These are phyloP conservation scores for Aspergillus fischeri DNA, from an alignment of 2,329 filamentous ascomycete species.

Conservation along the genomic window DNA sequence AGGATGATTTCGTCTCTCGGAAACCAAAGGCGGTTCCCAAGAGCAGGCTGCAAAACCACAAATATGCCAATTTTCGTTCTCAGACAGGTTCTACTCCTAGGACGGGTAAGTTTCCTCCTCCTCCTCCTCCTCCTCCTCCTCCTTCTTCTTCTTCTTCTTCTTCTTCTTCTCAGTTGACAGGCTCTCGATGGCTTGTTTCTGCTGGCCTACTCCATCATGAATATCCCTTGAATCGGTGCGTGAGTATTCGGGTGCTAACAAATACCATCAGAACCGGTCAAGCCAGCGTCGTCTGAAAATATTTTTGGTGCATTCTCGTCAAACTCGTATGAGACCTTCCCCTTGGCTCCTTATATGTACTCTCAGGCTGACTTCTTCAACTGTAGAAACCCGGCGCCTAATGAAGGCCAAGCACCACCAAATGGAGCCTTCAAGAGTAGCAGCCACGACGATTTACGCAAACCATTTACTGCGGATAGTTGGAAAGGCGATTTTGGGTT, in stretches of 20 bases:
- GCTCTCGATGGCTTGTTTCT: background rate
- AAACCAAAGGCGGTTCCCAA: slow-evolving; percentile 42
- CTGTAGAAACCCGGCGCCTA: slow-evolving; percentile 7
- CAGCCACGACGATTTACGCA: slow-evolving; percentile 31
- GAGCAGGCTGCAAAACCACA: slow-evolving; percentile 33
- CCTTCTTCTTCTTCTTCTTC: no score
- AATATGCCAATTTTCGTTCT: slow-evolving; percentile 23
- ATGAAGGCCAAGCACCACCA: slow-evolving; percentile 5
- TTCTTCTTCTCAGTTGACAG: background rate
- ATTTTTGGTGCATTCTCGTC: slow-evolving; percentile 6
- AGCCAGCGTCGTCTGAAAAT: slow-evolving; percentile 22
- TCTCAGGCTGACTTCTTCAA: slow-evolving; percentile 3
- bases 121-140: slow-evolving; percentile 9
- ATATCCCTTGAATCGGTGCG: background rate
- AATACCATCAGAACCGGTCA: slow-evolving; percentile 22
- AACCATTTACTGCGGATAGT: slow-evolving; percentile 40
- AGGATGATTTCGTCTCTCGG: slow-evolving; percentile 19
- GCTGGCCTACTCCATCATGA: background rate
- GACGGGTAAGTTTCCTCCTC: slow-evolving; percentile 29
- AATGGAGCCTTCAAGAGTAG: slow-evolving; percentile 28
- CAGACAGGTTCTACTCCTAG: slow-evolving; percentile 19
- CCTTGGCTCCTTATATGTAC: slow-evolving; percentile 5
- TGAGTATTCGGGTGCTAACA: background rate
- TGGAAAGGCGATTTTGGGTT: slow-evolving; percentile 37
- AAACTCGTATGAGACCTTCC: slow-evolving; percentile 2